phyloP scores from a whole-genome alignment of 2,329 filamentous ascomycete genomes.

The Didymella glomerata region DNA sequence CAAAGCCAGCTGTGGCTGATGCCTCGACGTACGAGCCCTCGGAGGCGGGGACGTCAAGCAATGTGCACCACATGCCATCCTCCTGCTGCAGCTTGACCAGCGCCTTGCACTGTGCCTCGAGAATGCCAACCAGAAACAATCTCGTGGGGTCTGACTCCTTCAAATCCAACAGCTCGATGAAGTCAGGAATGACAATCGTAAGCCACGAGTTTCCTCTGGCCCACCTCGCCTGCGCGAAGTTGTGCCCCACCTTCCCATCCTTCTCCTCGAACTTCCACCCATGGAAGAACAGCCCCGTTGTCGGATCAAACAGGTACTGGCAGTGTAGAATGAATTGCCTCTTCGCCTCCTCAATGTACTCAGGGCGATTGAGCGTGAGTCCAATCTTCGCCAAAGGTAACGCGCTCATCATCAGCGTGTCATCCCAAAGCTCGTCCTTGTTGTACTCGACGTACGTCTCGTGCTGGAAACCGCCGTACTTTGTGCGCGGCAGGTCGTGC shows the following conservation, averaged over 20 bases:
- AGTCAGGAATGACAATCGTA: constrained; percentile 84
- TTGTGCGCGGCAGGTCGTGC: constrained; percentile 76
- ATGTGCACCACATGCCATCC: constrained; percentile 76
- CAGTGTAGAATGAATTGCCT: constrained; percentile 79
- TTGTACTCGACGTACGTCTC: constrained; percentile 77
- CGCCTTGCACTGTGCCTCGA: constrained; percentile 74
- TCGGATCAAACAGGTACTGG: constrained; percentile 78
- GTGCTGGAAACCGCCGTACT: constrained; percentile 77
- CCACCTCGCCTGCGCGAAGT: constrained; percentile 65
- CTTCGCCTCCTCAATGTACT: constrained; percentile 81
- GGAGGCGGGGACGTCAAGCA: constrained; percentile 71
- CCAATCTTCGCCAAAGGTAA: constrained; percentile 83
- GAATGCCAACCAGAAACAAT: constrained; percentile 66
- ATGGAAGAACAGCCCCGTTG: constrained; percentile 79
- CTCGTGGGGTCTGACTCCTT: constrained; percentile 67
- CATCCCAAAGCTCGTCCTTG: constrained; percentile 81
- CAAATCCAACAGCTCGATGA: constrained; percentile 75
- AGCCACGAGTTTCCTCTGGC: constrained; percentile 75
- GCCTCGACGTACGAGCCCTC: constrained; percentile 79
- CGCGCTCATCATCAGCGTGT: constrained; percentile 89
- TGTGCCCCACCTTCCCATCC: constrained; percentile 61
- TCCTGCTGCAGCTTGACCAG: constrained; percentile 66
- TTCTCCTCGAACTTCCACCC: constrained; percentile 79
- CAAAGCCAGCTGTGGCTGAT: constrained; percentile 81
- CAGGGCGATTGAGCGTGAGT: constrained; percentile 70